Conservation (phyloP, 768 basidiomycete species). For the Boletales sp. region DNA sequence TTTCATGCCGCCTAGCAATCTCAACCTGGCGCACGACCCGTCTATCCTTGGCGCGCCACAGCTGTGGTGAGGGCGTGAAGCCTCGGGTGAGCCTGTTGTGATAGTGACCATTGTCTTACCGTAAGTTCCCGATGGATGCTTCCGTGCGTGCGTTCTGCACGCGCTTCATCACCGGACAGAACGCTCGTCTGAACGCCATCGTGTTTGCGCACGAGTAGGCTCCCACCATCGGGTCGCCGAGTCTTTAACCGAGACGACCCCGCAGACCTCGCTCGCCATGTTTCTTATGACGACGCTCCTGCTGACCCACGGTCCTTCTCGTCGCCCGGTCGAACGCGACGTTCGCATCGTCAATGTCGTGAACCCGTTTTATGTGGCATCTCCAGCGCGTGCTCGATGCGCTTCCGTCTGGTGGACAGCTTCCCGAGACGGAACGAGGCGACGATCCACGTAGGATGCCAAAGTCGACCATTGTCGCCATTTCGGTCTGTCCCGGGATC, state of each 20-base stretch:
- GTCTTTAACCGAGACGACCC: constrained; percentile 29
- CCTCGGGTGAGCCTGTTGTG: too few species aligned
- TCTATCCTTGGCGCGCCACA: too few species aligned
- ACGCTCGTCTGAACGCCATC: constrained; percentile 70
- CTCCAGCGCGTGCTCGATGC: constrained; percentile 84
- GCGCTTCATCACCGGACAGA: constrained; percentile 59
- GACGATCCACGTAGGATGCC: constrained; percentile 40
- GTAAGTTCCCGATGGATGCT: too few species aligned
- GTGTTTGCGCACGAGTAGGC: constrained; percentile 77
- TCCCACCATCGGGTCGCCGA: constrained; percentile 56
- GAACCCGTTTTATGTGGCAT: constrained; percentile 90
- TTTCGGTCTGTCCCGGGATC: constrained; percentile 74
- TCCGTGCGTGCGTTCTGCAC: constrained; percentile 72
- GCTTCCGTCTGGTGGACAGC: constrained; percentile 58
- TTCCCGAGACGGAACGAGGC: constrained; percentile 39
- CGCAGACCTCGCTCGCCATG: constrained; percentile 50
- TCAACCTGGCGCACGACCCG: too few species aligned
- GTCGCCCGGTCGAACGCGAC: constrained; percentile 81
- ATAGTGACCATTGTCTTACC: too few species aligned
- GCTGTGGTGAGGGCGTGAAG: too few species aligned
- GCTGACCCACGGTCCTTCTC: constrained; percentile 73
- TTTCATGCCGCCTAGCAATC: too few species aligned
- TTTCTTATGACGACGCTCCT: constrained; percentile 79
- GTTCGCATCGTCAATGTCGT: constrained; percentile 86
- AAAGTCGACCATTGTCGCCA: constrained; percentile 71